These are phyloP conservation scores for Pythium coloratum DNA, from an alignment of 352 stramenopile genomes.

Conservation along the genomic window DNA sequence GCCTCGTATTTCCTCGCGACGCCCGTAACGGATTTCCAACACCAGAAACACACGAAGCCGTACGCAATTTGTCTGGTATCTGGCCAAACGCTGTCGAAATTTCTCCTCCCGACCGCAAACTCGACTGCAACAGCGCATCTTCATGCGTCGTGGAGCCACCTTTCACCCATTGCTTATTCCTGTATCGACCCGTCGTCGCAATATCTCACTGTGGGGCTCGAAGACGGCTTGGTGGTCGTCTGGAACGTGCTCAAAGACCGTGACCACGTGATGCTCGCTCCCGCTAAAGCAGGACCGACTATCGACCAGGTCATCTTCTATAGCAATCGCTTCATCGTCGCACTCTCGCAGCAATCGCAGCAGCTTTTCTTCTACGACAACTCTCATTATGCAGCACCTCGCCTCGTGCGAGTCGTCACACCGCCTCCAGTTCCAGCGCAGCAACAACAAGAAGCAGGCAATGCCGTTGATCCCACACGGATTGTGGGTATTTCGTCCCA, in stretches of 20 bases:
- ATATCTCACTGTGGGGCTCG: slow-evolving; percentile 46
- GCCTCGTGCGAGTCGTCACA: slow-evolving; percentile 37
- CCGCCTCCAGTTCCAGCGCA: slow-evolving; percentile 15
- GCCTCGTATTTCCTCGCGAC: slow-evolving; percentile 21
- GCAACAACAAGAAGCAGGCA: slow-evolving; percentile 2
- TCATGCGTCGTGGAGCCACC: slow-evolving; percentile 40
- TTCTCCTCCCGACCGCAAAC: not conserved
- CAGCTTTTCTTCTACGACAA: slow-evolving; percentile 52
- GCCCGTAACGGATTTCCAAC: not conserved
- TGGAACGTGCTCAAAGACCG: slow-evolving; percentile 55
- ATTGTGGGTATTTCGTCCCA: slow-evolving; percentile 27
- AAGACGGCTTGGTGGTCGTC: slow-evolving; percentile 44
- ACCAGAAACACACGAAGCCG: not conserved
- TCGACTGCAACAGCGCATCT: slow-evolving; percentile 19
- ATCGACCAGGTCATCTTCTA: slow-evolving; percentile 5
- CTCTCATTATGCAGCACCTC: slow-evolving; percentile 20
- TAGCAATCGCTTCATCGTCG: slow-evolving; percentile 29
- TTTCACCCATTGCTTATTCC: slow-evolving; percentile 40
- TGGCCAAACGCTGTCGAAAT: slow-evolving; percentile 18
- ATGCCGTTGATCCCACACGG: slow-evolving; percentile 7
- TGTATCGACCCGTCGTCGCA: slow-evolving; percentile 45
- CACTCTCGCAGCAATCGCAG: slow-evolving; percentile 37
- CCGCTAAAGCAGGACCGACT: not conserved
- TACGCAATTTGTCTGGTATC: slow-evolving; percentile 18
- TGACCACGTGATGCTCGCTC: slow-evolving; percentile 32